Base-by-base conservation (phyloP, 257 asterid genomes). In the Fraxinus pennsylvanica region DNA sequence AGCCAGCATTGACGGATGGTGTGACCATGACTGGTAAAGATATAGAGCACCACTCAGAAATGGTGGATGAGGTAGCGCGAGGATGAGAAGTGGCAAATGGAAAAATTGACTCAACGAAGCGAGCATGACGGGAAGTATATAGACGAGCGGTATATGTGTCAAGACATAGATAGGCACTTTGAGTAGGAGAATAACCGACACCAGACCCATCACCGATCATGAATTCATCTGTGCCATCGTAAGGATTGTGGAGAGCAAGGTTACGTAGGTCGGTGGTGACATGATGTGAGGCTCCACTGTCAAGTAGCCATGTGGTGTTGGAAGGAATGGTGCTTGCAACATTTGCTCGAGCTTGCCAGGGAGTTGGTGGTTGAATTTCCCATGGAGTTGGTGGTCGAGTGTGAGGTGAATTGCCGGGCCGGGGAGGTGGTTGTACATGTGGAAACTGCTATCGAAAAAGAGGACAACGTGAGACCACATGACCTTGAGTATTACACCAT, bases 401-500 rank as follows among this genome's bases (percentile, higher is more conserved):
- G 15, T 65, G 70, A 0, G 32, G 21, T 65, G 9, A 9, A 25
- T 6, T 65, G 33, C 5, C 22, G 14, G 22, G 33, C 7, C 30
- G 70, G n/a, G 35, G 33, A 15, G 33, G 70, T 19, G 70, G 70
- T 65, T 65, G 70, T 25, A 65, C 32, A 27, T 65, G 6, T 65
- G 70, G 70, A 19, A 19, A 27, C 12, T 65, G 70, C 29, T 65
- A 35, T n/a, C 10, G 22, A 25, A 65, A 65, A 9, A 65, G 3
- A 19, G 70, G 33, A 65, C 70, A 65, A 4, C 33, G 3, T 8
- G 35, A 65, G 70, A 65, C 70, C 29, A 65, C 70, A 65, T 65
- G 70, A 19, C 30, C 70, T 27, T 65, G 33, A 65, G 70, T 65
- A 65, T 13, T 65, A n/a, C 70, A 65, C 70, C 70, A 65, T 65